Percentiles rank a stretch among this genome's conserved stretches.
phyloP scores from a whole-genome alignment of 176 grass and related monocot species.

The Carex littledalei region DNA sequence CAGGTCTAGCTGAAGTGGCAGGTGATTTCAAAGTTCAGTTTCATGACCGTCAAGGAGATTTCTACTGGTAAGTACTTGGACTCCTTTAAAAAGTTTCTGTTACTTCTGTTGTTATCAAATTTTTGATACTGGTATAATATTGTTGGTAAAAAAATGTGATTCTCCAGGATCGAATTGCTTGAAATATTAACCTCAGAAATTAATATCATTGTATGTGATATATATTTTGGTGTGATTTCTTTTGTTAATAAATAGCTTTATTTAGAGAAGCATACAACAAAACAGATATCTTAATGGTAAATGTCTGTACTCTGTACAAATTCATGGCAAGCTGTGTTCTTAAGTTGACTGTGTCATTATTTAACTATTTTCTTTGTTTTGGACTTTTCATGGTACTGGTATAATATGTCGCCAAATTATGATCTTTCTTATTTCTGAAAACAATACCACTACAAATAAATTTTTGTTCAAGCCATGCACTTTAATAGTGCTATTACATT shows the following conservation, averaged over 20 bases:
- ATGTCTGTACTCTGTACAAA: neutral
- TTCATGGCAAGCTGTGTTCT: neutral
- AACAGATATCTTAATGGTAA: neutral
- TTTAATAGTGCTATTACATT: neutral
- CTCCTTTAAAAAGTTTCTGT: slow-evolving; percentile 5
- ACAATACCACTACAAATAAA: neutral
- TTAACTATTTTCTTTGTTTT: neutral
- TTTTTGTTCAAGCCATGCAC: neutral
- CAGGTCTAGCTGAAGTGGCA: slow-evolving; percentile 75
- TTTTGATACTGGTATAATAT: neutral
- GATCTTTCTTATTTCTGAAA: neutral
- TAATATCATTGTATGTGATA: neutral
- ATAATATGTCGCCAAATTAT: neutral
- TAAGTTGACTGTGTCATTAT: neutral
- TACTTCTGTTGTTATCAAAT: slow-evolving; percentile 8
- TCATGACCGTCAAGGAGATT: slow-evolving; percentile 94
- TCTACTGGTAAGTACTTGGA: slow-evolving; percentile 65
- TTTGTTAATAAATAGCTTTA: slow-evolving; percentile 4
- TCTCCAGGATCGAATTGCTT: neutral
- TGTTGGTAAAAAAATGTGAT: slow-evolving; percentile 6
- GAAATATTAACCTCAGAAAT: neutral
- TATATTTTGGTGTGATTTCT: neutral
- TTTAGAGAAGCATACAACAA: neutral
- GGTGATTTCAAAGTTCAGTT: slow-evolving; percentile 99
- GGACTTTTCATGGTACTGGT: neutral